Evolutionary conservation across 2,329 filamentous ascomycete species (phyloP).

Genomic region (Aspergillus pseudonomiae): DNA sequence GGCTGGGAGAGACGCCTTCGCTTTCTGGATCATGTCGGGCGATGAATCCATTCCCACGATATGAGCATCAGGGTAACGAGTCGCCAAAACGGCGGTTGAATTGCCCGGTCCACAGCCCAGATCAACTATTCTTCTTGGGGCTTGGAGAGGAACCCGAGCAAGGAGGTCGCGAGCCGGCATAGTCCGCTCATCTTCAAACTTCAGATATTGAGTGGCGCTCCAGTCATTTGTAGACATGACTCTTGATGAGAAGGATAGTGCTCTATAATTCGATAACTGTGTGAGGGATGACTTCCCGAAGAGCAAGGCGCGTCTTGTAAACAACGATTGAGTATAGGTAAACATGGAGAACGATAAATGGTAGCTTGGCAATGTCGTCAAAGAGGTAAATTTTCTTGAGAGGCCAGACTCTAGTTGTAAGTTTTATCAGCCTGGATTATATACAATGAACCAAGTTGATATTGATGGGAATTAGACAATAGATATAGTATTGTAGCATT

Average conservation of each 20-base stretch:
- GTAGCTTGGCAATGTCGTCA: no score
- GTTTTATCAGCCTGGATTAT: no score
- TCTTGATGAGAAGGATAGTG: not conserved
- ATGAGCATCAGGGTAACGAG: slow-evolving; percentile 51
- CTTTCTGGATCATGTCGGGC: slow-evolving; percentile 58
- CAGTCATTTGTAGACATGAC: slow-evolving; percentile 38
- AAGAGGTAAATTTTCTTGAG: not conserved
- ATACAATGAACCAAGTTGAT: not conserved
- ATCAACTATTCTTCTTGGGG: slow-evolving; percentile 55
- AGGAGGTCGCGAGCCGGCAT: slow-evolving; percentile 58
- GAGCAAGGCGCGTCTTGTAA: not conserved
- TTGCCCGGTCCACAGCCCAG: slow-evolving; percentile 65
- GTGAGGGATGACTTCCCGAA: not conserved
- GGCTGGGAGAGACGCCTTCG: slow-evolving; percentile 44
- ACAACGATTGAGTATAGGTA: not conserved
- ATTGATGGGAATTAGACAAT: not conserved
- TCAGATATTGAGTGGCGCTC: slow-evolving; percentile 61
- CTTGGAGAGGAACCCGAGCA: slow-evolving; percentile 46
- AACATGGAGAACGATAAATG: not conserved
- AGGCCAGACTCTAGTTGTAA: not conserved
- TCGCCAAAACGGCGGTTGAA: slow-evolving; percentile 54
- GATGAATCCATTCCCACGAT: slow-evolving; percentile 59
- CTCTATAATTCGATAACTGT: not conserved
- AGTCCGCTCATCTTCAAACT: slow-evolving; percentile 58
- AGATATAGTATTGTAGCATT: not conserved